Conservation (phyloP, 768 basidiomycete genomes). For the Multifurca ochricompacta region DNA sequence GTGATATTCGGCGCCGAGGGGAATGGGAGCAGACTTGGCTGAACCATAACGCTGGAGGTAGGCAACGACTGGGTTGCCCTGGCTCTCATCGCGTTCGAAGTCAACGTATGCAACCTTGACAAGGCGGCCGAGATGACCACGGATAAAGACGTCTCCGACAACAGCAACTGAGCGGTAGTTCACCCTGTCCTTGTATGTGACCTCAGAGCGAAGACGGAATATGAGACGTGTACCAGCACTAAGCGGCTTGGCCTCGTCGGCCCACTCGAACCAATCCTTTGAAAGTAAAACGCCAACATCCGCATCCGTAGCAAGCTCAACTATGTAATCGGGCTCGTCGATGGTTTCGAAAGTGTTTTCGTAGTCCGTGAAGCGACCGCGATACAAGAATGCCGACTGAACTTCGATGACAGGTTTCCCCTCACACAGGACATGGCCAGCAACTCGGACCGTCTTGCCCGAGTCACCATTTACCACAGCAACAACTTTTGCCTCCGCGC, state of each 20-base stretch:
- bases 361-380: slow-evolving; percentile 89
- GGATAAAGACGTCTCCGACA: slow-evolving; percentile 77
- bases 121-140: slow-evolving; percentile 80
- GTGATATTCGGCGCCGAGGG: slow-evolving; percentile 84
- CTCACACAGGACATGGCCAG: slow-evolving; percentile 72
- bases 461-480: slow-evolving; percentile 86
- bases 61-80: slow-evolving; percentile 88
- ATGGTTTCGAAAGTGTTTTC: slow-evolving; percentile 93
- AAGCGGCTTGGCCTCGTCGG: slow-evolving; percentile 71
- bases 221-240: slow-evolving; percentile 74
- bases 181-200: slow-evolving; percentile 86
- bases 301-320: slow-evolving; percentile 67
- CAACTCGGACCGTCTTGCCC: slow-evolving; percentile 90
- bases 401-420: slow-evolving; percentile 86
- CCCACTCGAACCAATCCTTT: slow-evolving; percentile 99
- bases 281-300: slow-evolving; percentile 85
- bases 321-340: slow-evolving; percentile 82
- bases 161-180: slow-evolving; percentile 77
- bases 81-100: slow-evolving; percentile 78
- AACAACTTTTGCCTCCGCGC: slow-evolving; percentile 78
- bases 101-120: slow-evolving; percentile 85
- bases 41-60: slow-evolving; percentile 90
- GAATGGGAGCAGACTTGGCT: slow-evolving; percentile 65
- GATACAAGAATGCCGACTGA: slow-evolving; percentile 91
- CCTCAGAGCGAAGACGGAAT: slow-evolving; percentile 82